phyloP scores from a whole-genome alignment of 1,139 yeast species.

The Protomyces macrosporus region DNA sequence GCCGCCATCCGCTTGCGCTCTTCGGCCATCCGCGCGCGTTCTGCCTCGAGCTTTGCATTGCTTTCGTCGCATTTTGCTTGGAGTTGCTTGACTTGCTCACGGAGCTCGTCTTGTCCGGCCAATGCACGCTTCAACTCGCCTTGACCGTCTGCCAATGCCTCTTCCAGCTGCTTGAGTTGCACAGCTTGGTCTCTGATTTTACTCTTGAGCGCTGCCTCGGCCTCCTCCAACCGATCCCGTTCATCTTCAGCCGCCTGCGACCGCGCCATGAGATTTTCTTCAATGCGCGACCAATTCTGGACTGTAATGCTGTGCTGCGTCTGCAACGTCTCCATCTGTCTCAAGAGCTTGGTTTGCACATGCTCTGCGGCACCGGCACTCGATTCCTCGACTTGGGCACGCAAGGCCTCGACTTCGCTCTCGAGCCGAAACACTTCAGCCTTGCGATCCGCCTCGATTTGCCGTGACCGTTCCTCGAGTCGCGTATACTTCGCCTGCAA shows the following conservation, averaged over 20 bases:
- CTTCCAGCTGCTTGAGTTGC: constrained; percentile 29
- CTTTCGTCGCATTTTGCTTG: background rate
- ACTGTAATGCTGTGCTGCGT: constrained; percentile 62
- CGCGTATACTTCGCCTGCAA: constrained; percentile 31
- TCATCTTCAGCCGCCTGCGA: constrained; percentile 45
- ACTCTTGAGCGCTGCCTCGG: constrained; percentile 35
- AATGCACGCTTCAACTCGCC: constrained; percentile 24
- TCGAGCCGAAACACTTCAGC: constrained; percentile 40
- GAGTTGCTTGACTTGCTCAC: constrained; percentile 13
- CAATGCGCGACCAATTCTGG: constrained; percentile 62
- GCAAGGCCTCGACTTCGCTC: constrained; percentile 43
- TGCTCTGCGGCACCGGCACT: constrained; percentile 34
- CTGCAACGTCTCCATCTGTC: constrained; percentile 54
- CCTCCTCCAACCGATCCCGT: constrained; percentile 30
- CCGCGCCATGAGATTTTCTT: constrained; percentile 49
- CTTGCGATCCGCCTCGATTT: constrained; percentile 33
- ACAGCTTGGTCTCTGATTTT: constrained; percentile 37
- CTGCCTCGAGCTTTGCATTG: background rate
- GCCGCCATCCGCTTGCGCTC: background rate
- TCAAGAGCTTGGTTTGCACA: constrained; percentile 38
- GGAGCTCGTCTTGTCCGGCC: constrained; percentile 25
- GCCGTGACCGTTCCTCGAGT: constrained; percentile 27
- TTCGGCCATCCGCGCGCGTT: background rate
- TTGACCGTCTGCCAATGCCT: constrained; percentile 25
- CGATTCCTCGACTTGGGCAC: constrained; percentile 44